These are phyloP conservation scores for Theobroma grandiflorum DNA, from an alignment of 441 rosid genomes.

Conservation along the genomic window DNA sequence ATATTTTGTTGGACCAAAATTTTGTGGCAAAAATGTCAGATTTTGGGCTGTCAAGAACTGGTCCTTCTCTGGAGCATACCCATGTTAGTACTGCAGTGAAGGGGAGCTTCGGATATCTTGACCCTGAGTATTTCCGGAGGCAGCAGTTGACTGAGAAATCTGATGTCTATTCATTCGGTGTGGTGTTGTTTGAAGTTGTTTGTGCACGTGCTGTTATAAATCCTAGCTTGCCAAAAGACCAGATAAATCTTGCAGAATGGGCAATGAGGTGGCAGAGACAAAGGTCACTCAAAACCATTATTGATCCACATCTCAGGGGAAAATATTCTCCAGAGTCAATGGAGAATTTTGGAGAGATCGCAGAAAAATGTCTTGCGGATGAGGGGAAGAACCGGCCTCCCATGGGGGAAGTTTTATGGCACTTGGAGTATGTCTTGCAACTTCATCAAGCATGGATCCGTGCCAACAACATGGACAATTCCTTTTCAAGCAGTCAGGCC, in stretches of 20 bases:
- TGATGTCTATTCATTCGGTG: slow-evolving; percentile 88
- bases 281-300: slow-evolving; percentile 67
- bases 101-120: slow-evolving; percentile 93
- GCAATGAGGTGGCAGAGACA: slow-evolving; percentile 82
- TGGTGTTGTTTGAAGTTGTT: slow-evolving; percentile 78
- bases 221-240: slow-evolving; percentile 85
- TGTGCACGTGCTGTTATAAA: slow-evolving; percentile 91
- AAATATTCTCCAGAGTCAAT: slow-evolving; percentile 64
- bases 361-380: slow-evolving; percentile 84
- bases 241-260: slow-evolving; percentile 97
- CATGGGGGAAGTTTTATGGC: slow-evolving; percentile 93
- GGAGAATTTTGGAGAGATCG: slow-evolving; percentile 86
- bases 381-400: slow-evolving; percentile 85
- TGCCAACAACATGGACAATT: slow-evolving; percentile 39
- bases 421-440: slow-evolving; percentile 80
- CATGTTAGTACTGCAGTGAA: slow-evolving; percentile 95
- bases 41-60: slow-evolving; percentile 81
- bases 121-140: slow-evolving; percentile 85
- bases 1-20: slow-evolving; percentile 77
- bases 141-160: slow-evolving; percentile 94
- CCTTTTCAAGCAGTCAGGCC: slow-evolving; percentile 47
- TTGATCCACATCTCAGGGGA: slow-evolving; percentile 63
- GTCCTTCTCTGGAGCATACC: slow-evolving; percentile 82
- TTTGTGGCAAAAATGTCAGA: slow-evolving; percentile 91
- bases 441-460: slow-evolving; percentile 79